A percentile compares a stretch with the other conserved stretches of the same genome.
phyloP scores from a whole-genome alignment of 345 rosid species.

The Triadica sebifera region DNA sequence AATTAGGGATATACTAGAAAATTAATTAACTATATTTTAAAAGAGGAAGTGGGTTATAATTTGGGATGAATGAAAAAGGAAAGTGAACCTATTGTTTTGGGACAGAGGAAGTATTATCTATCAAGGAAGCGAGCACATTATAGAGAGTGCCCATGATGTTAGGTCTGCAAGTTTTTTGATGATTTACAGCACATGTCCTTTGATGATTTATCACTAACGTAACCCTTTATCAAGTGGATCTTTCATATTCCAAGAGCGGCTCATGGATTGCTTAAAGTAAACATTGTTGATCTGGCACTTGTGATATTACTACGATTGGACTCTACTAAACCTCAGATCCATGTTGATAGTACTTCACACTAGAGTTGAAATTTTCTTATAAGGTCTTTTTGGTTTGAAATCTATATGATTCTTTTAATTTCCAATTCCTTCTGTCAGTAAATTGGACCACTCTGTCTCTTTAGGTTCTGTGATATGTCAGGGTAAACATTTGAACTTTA shows the following conservation, averaged over 20 bases:
- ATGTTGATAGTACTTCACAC: background rate
- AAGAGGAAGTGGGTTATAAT: too few relatives aligned
- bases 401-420: background rate
- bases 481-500: too few relatives aligned
- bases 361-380: background rate
- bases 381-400: background rate
- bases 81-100: too few relatives aligned
- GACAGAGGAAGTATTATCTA: too few relatives aligned
- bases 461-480: too few relatives aligned
- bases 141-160: background rate
- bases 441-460: too few relatives aligned
- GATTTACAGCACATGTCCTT: background rate
- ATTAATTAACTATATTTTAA: too few relatives aligned
- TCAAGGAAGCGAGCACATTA: background rate
- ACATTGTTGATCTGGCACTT: background rate
- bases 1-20: too few relatives aligned
- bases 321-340: background rate
- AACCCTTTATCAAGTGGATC: background rate
- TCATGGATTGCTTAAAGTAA: background rate
- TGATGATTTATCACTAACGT: background rate
- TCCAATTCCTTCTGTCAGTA: too few relatives aligned
- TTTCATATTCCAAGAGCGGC: background rate
- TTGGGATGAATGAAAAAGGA: too few relatives aligned
- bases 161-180: background rate
- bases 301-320: background rate